Percentiles rank a stretch among this genome's conserved stretches.
Evolutionary conservation across 345 rosid genomes (phyloP).

Genomic region (Gossypium turneri): DNA sequence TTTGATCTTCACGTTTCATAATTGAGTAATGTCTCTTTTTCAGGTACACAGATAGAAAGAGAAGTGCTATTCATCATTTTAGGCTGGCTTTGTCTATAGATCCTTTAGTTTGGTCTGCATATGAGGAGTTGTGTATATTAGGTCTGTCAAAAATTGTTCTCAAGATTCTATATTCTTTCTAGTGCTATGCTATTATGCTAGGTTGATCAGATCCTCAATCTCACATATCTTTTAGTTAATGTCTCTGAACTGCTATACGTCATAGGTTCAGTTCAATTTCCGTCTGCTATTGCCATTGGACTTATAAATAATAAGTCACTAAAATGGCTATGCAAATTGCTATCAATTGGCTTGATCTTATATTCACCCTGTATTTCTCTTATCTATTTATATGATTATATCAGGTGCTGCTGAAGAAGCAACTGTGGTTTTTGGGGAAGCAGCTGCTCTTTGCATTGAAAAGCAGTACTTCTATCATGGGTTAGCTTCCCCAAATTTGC

Average conservation of each 20-base stretch:
- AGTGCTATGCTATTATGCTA: constrained; percentile 4
- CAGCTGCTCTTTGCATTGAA: constrained; percentile 77
- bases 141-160: constrained; percentile 41
- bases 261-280: not conserved
- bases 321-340: not conserved
- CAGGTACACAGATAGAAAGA: constrained; percentile 94
- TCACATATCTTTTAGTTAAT: not conserved
- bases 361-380: not conserved
- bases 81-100: constrained; percentile 78
- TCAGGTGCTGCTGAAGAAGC: constrained; percentile 94
- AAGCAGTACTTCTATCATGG: constrained; percentile 61
- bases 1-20: constrained; percentile 18
- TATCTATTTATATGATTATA: not conserved
- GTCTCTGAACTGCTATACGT: not conserved
- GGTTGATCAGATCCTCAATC: not conserved
- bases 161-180: not conserved
- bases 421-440: constrained; percentile 74
- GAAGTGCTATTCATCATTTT: constrained; percentile 72
- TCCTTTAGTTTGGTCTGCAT: constrained; percentile 95
- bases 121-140: constrained; percentile 84
- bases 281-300: not conserved
- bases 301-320: not conserved
- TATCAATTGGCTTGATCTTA: not conserved
- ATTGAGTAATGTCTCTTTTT: constrained; percentile 17
- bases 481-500: constrained; percentile 38